These are phyloP conservation scores for Tolypocladium guangdongense DNA, from an alignment of 2,329 filamentous ascomycete genomes.

Conservation along the genomic window DNA sequence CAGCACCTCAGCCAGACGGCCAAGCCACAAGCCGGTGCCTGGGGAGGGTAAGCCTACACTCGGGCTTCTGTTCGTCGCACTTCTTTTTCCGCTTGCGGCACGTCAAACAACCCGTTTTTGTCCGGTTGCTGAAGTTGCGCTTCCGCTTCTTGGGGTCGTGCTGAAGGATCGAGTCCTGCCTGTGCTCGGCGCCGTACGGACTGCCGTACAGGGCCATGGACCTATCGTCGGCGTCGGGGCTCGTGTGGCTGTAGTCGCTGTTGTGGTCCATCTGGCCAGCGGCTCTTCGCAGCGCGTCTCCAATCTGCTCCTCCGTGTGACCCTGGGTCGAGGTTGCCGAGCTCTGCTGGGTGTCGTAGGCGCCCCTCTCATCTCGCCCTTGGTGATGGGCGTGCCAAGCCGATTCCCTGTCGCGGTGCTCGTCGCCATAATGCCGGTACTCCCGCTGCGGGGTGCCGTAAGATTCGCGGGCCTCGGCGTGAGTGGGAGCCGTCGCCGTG, in stretches of 20 bases:
- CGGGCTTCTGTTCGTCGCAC: slow-evolving; percentile 87
- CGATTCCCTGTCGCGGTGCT: slow-evolving; percentile 33
- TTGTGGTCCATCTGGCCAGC: slow-evolving; percentile 34
- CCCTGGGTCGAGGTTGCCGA: slow-evolving; percentile 33
- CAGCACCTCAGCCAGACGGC: slow-evolving; percentile 2
- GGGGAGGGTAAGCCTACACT: slow-evolving; percentile 52
- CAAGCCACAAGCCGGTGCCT: background rate
- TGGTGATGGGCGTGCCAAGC: slow-evolving; percentile 37
- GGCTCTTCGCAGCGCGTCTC: slow-evolving; percentile 32
- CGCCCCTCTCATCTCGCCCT: slow-evolving; percentile 34
- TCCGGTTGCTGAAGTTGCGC: slow-evolving; percentile 84
- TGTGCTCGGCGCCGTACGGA: slow-evolving; percentile 36
- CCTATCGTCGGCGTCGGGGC: slow-evolving; percentile 42
- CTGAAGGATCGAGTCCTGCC: slow-evolving; percentile 38
- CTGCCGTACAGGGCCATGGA: slow-evolving; percentile 27
- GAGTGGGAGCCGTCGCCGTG: slow-evolving; percentile 15
- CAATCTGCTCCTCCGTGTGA: slow-evolving; percentile 38
- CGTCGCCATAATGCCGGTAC: slow-evolving; percentile 33
- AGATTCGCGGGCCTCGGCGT: slow-evolving; percentile 28
- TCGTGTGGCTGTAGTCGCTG: slow-evolving; percentile 42
- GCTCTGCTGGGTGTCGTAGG: slow-evolving; percentile 35
- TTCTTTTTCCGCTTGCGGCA: slow-evolving; percentile 94
- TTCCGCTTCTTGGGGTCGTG: slow-evolving; percentile 60
- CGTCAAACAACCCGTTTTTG: slow-evolving; percentile 91
- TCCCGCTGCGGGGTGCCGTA: slow-evolving; percentile 33